Evolutionary conservation across 2,329 filamentous ascomycete species (phyloP), one percentile per base, ranked within the genome.

Genomic region (Penicillium sp.): DNA sequence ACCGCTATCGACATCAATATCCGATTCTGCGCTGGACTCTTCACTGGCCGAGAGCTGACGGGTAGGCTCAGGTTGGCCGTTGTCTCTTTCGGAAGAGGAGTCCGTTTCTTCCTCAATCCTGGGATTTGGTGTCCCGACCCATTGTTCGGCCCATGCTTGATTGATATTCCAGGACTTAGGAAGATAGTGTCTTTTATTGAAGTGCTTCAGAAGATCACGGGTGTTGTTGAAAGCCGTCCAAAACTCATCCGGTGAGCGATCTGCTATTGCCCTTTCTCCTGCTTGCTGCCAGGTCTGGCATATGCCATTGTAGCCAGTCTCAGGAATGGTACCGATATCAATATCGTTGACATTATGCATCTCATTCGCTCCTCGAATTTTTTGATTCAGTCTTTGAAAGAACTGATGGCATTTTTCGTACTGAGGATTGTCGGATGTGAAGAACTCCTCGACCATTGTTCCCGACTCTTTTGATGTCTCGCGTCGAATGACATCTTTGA

Each of bases 101-200:
- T 16, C 18, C 1, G 1, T 18, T 10, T 40, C 38, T 40, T 40
- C 14, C 5, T 40, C 5, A 40, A 40, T 40, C 10, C 16, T 40
- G 4, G 16, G 38, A 40, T 40, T 40, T 40, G 9, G 24, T 40
- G 29, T 31, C 14, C 44, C 32, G 36, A 56, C 47, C 43, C 27
- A 8, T 47, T 44, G 2, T 27, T 56, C 13, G 10, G 44, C 45
- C 45, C 18, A 49, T 13, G 11, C 16, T 40, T 45, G 5, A 24
- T 24, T 52, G 6, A 56, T 52, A 43, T 56, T 56, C 54, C 39
- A 56, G 11, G 21, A 9, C 21, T 52, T 24, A 14, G 44, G 49
- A 36, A 56, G 45, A 42, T 52, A 39, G 34, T 56, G 10, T 49
- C 39, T 31, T 36, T 56, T 34, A 34, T 56, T 56, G 10, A 56